These are phyloP conservation scores for Tylopilus vinaceipallidus DNA, from an alignment of 768 basidiomycete species.

Conservation along the genomic window DNA sequence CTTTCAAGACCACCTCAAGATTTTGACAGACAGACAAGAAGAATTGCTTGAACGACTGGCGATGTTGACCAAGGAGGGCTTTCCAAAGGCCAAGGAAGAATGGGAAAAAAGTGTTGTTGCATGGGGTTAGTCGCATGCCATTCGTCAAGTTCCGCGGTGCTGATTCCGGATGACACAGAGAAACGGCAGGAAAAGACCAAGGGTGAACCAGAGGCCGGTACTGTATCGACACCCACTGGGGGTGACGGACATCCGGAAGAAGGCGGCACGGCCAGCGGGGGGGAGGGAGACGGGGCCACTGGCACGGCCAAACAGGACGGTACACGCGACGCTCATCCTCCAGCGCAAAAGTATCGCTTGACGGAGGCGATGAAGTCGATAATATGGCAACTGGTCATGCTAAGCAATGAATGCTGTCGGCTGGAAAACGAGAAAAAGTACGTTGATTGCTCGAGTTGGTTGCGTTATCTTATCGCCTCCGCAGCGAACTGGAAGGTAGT, in stretches of 20 bases:
- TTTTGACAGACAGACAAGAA: conserved; percentile 68
- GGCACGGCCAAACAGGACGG: conserved; percentile 27
- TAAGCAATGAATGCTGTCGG: conserved; percentile 82
- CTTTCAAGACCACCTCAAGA: conserved; percentile 65
- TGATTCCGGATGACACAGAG: conserved; percentile 31
- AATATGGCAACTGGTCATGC: conserved; percentile 76
- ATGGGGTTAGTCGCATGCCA: conserved; percentile 54
- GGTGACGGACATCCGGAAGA: conserved; percentile 33
- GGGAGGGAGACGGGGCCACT: conserved; percentile 24
- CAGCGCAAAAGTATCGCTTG: conserved; percentile 73
- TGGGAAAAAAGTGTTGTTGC: conserved; percentile 66
- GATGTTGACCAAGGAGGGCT: conserved; percentile 60
- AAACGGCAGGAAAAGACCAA: conserved; percentile 57
- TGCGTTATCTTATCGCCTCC: conserved; percentile 13
- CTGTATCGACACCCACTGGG: conserved; percentile 29
- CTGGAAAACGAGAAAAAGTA: conserved; percentile 65
- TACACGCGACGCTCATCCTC: conserved; percentile 52
- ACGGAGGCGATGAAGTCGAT: conserved; percentile 78
- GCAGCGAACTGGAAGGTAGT: conserved; percentile 57
- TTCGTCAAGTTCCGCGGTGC: background rate
- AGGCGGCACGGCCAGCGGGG: conserved; percentile 25
- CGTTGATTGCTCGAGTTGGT: background rate
- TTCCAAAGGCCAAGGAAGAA: conserved; percentile 68
- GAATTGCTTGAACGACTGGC: conserved; percentile 62
- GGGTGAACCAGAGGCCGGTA: conserved; percentile 32